Evolutionary conservation across 345 rosid genomes (phyloP), one percentile per base, ranked within the genome.

Genomic region (Acer saccharum): DNA sequence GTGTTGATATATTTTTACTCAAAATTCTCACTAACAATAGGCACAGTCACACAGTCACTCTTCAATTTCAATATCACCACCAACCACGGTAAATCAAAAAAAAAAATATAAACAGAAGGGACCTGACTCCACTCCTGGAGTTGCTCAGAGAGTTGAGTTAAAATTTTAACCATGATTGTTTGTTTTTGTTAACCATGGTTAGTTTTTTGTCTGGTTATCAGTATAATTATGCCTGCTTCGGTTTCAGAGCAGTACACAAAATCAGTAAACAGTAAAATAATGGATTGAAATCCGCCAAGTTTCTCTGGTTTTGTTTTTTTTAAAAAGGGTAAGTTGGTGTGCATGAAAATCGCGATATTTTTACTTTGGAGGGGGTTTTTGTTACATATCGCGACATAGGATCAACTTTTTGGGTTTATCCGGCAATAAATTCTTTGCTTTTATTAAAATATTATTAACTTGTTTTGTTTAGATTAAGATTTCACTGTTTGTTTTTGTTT

Each of bases 401-500:
- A 61, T 70, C 8, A 69, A 78, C 63, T 35, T 39, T 17, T 67
- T 67, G 41, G 41, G n/a, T 65, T 65, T 65, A 32, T 65, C 23
- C 57, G 48, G 68, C 68, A 25, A 27, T 74, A 27, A 63, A 74
- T 74, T 74, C 77, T 13, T 68, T 25, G 43, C 4, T 3, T 74
- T 62, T 32, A 12, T 29, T 21, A 60, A 76, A 39, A 2, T 65
- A 32, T 32, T 20, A 23, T 29, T 68, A 35, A 35, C 39, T 61
- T 25, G 27, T 57, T 70, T 18, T 71, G 76, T 76, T 77, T 68
- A 65, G 71, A 63, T 62, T 72, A 64, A 63, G 85, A 80, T 78
- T 65, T 64, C 69, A 69, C 43, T 67, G 79, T 83, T 82, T 82
- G 86, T 84, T 87, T 72, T 63, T 9, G 80, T 84, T 86, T 73